Evolutionary conservation across 2,329 filamentous ascomycete species (phyloP).

Genomic region (Penicillium brevicompactum): DNA sequence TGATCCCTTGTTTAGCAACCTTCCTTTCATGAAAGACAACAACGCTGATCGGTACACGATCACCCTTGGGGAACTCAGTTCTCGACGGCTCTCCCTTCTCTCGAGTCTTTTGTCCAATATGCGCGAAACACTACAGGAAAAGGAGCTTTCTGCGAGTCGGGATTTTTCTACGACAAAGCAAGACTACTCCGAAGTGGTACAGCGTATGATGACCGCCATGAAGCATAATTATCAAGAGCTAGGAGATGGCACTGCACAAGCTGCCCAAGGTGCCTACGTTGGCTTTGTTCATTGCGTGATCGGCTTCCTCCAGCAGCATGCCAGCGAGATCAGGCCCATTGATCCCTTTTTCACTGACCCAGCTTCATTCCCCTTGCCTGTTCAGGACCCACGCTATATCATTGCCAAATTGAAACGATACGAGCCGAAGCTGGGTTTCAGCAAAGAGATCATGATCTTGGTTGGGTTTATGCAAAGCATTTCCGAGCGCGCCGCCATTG

Average conservation of each 20-base stretch:
- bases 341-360: conserved; percentile 64
- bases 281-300: conserved; percentile 64
- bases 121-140: conserved; percentile 50
- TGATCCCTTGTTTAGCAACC: conserved; percentile 56
- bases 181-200: conserved; percentile 55
- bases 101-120: conserved; percentile 63
- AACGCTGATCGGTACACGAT: conserved; percentile 49
- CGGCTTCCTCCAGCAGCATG: conserved; percentile 62
- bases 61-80: conserved; percentile 54
- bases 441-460: conserved; percentile 56
- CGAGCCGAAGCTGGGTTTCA: conserved; percentile 53
- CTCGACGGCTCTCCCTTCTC: conserved; percentile 57
- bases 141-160: conserved; percentile 34
- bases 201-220: conserved; percentile 62
- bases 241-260: conserved; percentile 32
- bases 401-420: conserved; percentile 63
- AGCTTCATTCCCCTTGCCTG: conserved; percentile 61
- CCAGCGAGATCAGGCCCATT: conserved; percentile 56
- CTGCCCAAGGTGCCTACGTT: conserved; percentile 57
- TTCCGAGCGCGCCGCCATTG: conserved; percentile 59
- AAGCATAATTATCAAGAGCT: conserved; percentile 62
- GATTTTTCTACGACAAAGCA: conserved; percentile 41
- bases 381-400: conserved; percentile 63
- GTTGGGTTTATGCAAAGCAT: conserved; percentile 62
- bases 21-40: conserved; percentile 55